Base-by-base conservation (phyloP, 768 basidiomycete species). In the Russula dissimulans region DNA sequence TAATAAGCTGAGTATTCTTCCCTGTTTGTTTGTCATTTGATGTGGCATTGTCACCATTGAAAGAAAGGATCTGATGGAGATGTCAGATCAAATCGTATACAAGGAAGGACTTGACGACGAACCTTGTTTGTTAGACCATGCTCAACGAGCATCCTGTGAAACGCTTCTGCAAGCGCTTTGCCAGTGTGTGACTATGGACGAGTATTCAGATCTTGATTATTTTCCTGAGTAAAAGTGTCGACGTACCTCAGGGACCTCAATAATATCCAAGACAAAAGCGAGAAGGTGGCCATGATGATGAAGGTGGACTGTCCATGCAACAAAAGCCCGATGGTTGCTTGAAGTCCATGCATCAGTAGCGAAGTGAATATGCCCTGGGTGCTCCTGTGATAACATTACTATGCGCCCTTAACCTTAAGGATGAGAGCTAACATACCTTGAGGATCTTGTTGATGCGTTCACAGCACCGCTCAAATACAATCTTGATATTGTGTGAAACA, bases 21-120 rank as follows among this genome's bases (percentile, higher is more conserved):
- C 26, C 36, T 1, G 22, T 52, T n/a, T 52, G 39, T 8, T 15
- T 41, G 39, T 52, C 26, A 29, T 52, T 52, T 17, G 22, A 22
- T 5, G 39, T 52, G 4, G 73, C 73, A 62, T 78, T 78, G 60
- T 78, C 72, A 34, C 67, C 70, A 3, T 69, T 75, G 4, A 76
- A 57, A 4, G 68, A 64, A 0, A 76, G 67, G 14, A 75, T 63
- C 73, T 70, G 52, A 9, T 43, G 42, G 6, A n/a, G 11, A 43
- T 43, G 17, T 43, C 2, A 17, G 42, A 6, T 14, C 4, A 12
- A 5, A 5, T 12, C 1, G 7, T 14, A 14, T 17, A 17, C n/a
- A 2, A 43, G 42, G 5, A n/a, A n/a, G n/a, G n/a, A 3, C 0
- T 5, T 0, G n/a, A 43, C 17, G 5, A 60, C 62, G 32, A 22